Conservation (phyloP, 169 alveolate species). For the Plasmodium coatneyi region DNA sequence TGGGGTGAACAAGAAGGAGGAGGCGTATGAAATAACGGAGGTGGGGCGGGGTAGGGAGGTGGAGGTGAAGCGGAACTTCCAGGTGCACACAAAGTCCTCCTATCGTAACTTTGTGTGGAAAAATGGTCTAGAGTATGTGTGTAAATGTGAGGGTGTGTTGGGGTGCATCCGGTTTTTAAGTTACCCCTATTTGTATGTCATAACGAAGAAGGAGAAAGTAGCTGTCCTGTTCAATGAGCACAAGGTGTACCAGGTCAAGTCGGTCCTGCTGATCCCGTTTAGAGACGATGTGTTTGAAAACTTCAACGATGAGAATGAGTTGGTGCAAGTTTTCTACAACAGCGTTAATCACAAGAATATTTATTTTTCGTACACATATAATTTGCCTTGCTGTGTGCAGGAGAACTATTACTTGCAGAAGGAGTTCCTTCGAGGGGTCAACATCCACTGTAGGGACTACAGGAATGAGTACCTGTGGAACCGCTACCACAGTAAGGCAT, state of each 20-base stretch:
- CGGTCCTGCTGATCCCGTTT: constrained; percentile 77
- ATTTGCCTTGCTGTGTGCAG: constrained; percentile 77
- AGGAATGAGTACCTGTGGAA: constrained; percentile 78
- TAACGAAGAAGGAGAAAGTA: constrained; percentile 72
- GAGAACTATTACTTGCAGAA: constrained; percentile 37
- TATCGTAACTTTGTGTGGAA: constrained; percentile 11
- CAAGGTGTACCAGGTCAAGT: constrained; percentile 72
- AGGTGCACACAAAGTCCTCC: not conserved
- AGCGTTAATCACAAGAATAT: constrained; percentile 75
- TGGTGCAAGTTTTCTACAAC: constrained; percentile 74
- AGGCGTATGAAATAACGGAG: constrained; percentile 9
- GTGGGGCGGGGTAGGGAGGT: not conserved
- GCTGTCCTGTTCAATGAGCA: constrained; percentile 77
- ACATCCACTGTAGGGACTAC: constrained; percentile 49
- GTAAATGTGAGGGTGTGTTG: constrained; percentile 76
- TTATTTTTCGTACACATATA: constrained; percentile 83
- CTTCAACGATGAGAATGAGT: constrained; percentile 60
- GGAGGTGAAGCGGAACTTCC: not conserved
- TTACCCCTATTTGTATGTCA: constrained; percentile 77
- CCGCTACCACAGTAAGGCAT: constrained; percentile 63
- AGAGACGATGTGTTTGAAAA: constrained; percentile 29
- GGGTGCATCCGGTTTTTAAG: constrained; percentile 77
- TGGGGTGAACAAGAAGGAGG: constrained; percentile 34
- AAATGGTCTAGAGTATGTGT: constrained; percentile 2
- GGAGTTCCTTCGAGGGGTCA: constrained; percentile 45